Evolutionary conservation across 2,329 filamentous ascomycete genomes (phyloP), one percentile per base, ranked within the genome.

Genomic region (Fusarium guadeloupense): DNA sequence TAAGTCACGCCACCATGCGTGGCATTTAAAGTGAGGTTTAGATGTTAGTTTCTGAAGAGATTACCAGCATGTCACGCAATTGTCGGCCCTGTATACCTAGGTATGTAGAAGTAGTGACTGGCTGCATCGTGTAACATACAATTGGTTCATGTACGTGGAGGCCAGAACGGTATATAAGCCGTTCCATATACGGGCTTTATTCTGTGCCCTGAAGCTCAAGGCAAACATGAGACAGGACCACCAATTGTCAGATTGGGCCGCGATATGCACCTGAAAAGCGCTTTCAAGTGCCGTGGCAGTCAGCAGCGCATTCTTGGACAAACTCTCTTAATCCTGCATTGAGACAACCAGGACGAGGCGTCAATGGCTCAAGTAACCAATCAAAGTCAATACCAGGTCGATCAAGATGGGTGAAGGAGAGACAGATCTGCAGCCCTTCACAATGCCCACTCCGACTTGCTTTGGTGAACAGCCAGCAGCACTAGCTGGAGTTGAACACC

Each of bases 401-500:
- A 58, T 49, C 44, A 37, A 26, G 54, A 53, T 52, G 31, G 45
- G 48, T 28, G 44, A 54, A 33, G 34, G 43, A 48, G 53, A 62
- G 55, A 67, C 40, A 59, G 60, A 66, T 68, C 60, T 63, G 62
- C 63, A 67, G 46, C 53, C 63, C 35, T 62, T 55, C 50, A 59
- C 49, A 49, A 58, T 64, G 54, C 40, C 47, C 57, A 59, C 21
- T 37, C 26, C 51, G 34, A 46, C 19, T 28, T 49, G 35, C 17
- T 45, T 45, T 46, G 55, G 39, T 59, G 55, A 59, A 39, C 55
- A 30, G 54, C 54, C 28, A 28, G 23, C 25, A 52, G 20, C 20
- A 38, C n/a, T 34, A 34, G 31, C 31, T 42, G 49, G 34, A 47
- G 28, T 43, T 30, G 35, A 59, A 47, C 30, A 40, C 35, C 25